Evolutionary conservation across 306 rosid genomes (phyloP), one percentile per base, ranked within the genome.

Genomic region (Sechiopsis laciniata): DNA sequence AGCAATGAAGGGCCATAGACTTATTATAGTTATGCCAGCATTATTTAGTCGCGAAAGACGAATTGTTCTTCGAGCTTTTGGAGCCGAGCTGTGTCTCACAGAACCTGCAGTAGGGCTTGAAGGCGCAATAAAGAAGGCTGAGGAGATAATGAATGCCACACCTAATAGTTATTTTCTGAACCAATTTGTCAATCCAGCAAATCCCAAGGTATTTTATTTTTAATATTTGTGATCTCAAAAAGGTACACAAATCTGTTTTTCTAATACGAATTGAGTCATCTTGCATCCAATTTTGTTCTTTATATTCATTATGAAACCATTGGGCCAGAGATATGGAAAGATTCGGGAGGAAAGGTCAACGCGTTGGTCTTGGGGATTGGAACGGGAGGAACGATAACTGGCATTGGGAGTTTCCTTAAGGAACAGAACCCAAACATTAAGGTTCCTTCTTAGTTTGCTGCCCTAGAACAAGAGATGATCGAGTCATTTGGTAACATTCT

Each of bases 281-380:
- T 17, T 55, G 46, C 3, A 3, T 8, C 50, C 3, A 3, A 37
- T 10, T 15, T 15, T 62, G 6, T 12, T 51, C 9, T 77, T 63
- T 80, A 90, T 96, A 80, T 79, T 83, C 96, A 92, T 84, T 92
- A 88, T 17, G 93, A 92, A 63, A 90, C 96, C 65, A 90, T 96
- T 16, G 96, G 96, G 72, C 95, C 93, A 3, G 96, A 92, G 85
- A 87, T 88, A 71, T 90, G 98, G 97, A 87, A 80, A 84, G 95
- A 87, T 78, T 80, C 90, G 0, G 88, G 75, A 80, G 96, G 78
- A 68, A 85, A 82, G 82, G 72, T 90, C 46, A 95, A 85, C 75
- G 84, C 67, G 35, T 73, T 92, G 48, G 91, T 88, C 60, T 75
- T 89, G 8, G 96, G 91, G 75, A 78, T 92, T 68, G 96, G 98